Evolutionary conservation across 768 basidiomycete species (phyloP), one percentile per base, ranked within the genome.

Genomic region (Thelephora ganbajun): DNA sequence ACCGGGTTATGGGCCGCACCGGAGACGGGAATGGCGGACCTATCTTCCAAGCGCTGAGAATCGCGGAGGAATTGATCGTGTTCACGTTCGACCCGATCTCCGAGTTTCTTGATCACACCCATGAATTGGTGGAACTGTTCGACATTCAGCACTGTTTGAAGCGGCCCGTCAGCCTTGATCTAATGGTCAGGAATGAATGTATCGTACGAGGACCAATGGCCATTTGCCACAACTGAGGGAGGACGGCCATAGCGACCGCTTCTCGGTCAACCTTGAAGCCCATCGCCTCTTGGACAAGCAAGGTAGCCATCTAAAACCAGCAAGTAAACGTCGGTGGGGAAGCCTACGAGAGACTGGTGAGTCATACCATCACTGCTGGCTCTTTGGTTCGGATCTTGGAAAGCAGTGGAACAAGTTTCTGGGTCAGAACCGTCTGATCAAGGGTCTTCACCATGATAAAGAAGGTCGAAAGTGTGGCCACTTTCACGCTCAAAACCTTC

Each of bases 311-410:
- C 88, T 89, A 52, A 35, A 45, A 20, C 49, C 36, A 18, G 23
- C 11, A 33, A 18, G 34, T 35, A 33, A 41, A 41, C n/a, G 20
- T 35, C 46, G 42, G 34, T 23, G 13, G 16, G 30, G 34, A 35
- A 19, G 19, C 7, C 4, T n/a, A 18, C 19, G 19, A 13, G 18
- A 16, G 12, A 47, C n/a, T n/a, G 3, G 33, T n/a, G n/a, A 12
- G n/a, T 35, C 67, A 49, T 56, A 90, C 88, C 77, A 91, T 96
- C 4, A 98, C 94, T 44, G 83, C 79, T 9, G 94, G 94, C 59
- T 97, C 93, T 61, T 91, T 94, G 4, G 94, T 97, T 34, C 92
- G 80, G 52, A 98, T 96, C 61, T 90, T 96, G 0, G 92, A 84
- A 20, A 99, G 71, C 13, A 98, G 64, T 1, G 96, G 96, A 2